Percentiles rank a stretch among this genome's conserved stretches.
phyloP scores from a whole-genome alignment of 2,329 filamentous ascomycete genomes.

The Tolypocladium paradoxum region DNA sequence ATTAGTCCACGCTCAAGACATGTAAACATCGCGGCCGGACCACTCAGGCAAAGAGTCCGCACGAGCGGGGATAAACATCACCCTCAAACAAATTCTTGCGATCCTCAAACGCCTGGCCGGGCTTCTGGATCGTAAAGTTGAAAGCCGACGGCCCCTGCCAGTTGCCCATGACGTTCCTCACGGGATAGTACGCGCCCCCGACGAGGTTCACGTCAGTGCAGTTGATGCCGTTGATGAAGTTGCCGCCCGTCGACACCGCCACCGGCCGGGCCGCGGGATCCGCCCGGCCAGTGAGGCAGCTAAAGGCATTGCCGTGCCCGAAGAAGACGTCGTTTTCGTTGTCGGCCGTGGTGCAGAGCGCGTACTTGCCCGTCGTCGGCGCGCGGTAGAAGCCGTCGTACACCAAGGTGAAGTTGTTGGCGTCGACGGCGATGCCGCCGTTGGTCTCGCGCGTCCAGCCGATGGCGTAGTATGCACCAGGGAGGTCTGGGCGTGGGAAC shows the following conservation, averaged over 20 bases:
- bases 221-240: constrained; percentile 7
- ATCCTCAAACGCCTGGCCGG: constrained; percentile 3
- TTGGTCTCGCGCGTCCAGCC: constrained; percentile 5
- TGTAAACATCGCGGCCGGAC: too few relatives aligned
- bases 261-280: constrained; percentile 4
- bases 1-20: not conserved
- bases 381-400: constrained; percentile 10
- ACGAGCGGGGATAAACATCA: constrained; percentile 2
- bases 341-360: constrained; percentile 11
- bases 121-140: constrained; percentile 5
- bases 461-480: constrained; percentile 3
- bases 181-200: constrained; percentile 8
- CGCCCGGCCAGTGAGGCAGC: constrained; percentile 4
- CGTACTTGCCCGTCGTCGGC: constrained; percentile 7
- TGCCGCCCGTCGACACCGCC: constrained; percentile 6
- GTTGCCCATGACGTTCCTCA: constrained; percentile 12
- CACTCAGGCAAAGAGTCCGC: not conserved
- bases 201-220: constrained; percentile 8
- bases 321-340: constrained; percentile 13
- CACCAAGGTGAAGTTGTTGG: constrained; percentile 13
- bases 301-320: constrained; percentile 10
- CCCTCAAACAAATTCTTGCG: constrained; percentile 4
- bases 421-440: constrained; percentile 10
- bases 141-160: constrained; percentile 7
- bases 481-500: not conserved